Base-by-base conservation (phyloP, 257 asterid genomes). In the Solanum dulcamara region DNA sequence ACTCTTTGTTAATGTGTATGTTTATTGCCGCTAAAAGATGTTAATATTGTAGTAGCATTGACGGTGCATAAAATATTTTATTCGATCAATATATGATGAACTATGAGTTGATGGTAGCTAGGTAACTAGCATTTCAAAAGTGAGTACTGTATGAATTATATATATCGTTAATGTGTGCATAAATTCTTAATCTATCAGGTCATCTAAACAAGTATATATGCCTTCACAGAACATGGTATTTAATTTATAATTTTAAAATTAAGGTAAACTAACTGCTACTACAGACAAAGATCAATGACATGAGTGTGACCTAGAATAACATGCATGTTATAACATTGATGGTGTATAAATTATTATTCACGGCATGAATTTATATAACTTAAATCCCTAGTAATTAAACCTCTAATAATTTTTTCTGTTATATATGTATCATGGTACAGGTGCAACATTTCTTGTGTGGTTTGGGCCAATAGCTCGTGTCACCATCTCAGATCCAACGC, bases 401-500 rank as follows among this genome's bases (percentile, higher is more conserved):
- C 46, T 40, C 0, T 40, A 40, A 1, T 10, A 9, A 59, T 15
- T 18, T 15, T 72, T 38, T 38, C 11, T 38, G 28, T 55, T 26
- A 53, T 51, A 51, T 38, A 30, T n/a, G n/a, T 30, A 24, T 50
- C 0, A 17, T 37, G 32, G 24, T 67, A 85, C 92, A 96, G 99
- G 98, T 11, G 90, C 93, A 11, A 88, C 81, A 71, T 95, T 95
- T 93, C 84, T 96, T 50, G 91, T 95, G 7, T 93, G 99, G 99
- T 96, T 96, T 70, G 99, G 99, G 70, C 91, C 95, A 57, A 93
- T 95, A 11, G 89, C 96, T 28, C 88, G 98, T 62, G 93, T 96
- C n/a, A 92, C 94, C 35, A 81, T 96, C 2, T 89, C 95, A 50
- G 98, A 96, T 85, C 98, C 97, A 26, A 84, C 86, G 24, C 92